Conservation (phyloP, 306 rosid genomes). For the Myrica gale region DNA sequence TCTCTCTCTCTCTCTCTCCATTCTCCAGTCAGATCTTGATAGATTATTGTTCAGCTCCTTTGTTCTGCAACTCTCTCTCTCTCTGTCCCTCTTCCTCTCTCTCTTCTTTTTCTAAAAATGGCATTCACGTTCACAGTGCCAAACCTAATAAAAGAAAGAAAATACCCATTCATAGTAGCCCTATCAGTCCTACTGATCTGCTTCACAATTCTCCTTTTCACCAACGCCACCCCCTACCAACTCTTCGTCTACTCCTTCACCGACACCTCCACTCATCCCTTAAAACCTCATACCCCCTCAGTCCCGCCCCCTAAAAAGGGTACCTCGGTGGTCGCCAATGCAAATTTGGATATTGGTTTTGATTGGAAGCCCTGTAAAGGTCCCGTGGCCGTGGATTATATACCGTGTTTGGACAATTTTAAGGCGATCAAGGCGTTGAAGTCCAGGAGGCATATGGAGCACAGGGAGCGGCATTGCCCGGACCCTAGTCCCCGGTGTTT, state of each 20-base stretch:
- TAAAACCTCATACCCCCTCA: conserved; percentile 16
- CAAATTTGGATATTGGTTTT: neutral
- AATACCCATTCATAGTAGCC: conserved; percentile 54
- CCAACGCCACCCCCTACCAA: conserved; percentile 41
- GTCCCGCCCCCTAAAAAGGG: conserved; percentile 1
- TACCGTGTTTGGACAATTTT: conserved; percentile 84
- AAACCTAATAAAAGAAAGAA: conserved; percentile 46
- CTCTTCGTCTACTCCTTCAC: conserved; percentile 32
- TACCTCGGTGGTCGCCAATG: neutral
- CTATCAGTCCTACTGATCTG: conserved; percentile 50
- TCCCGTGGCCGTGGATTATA: conserved; percentile 46
- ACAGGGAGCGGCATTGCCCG: conserved; percentile 92
- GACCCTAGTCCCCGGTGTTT: conserved; percentile 47
- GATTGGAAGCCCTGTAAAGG: conserved; percentile 68
- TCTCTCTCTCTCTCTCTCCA: neutral
- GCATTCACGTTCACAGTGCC: conserved; percentile 31
- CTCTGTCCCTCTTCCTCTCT: conserved; percentile 1
- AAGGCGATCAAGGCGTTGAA: conserved; percentile 65
- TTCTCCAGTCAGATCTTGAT: neutral
- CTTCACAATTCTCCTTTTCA: conserved; percentile 48
- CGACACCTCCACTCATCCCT: conserved; percentile 12
- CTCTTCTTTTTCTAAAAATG: conserved; percentile 33
- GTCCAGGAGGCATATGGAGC: conserved; percentile 87
- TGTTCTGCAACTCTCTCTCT: neutral
- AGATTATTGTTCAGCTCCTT: neutral